Evolutionary conservation across 192 early-diverging fungal genomes (phyloP).

Genomic region (Coemansia sp.): DNA sequence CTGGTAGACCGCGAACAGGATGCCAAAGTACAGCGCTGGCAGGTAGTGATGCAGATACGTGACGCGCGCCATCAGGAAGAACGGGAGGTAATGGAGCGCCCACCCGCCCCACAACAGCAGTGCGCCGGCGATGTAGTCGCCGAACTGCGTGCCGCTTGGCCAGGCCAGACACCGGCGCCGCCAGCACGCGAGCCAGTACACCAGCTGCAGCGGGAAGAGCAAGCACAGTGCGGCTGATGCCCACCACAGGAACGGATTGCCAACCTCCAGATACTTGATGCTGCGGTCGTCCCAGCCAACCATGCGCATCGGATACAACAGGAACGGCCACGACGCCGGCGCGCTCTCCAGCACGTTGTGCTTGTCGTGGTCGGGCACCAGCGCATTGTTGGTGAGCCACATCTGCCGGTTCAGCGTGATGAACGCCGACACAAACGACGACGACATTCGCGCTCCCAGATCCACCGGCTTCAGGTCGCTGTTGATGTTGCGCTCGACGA

Average conservation of each 20-base stretch:
- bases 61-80: conserved; percentile 77
- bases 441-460: conserved; percentile 60
- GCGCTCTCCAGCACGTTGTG: conserved; percentile 64
- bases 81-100: conserved; percentile 74
- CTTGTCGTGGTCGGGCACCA: conserved; percentile 73
- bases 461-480: conserved; percentile 64
- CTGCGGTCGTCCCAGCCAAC: conserved; percentile 67
- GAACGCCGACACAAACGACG: conserved; percentile 59
- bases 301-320: conserved; percentile 66
- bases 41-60: conserved; percentile 78
- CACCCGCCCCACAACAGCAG: conserved; percentile 65
- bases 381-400: conserved; percentile 80
- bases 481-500: conserved; percentile 87
- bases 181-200: conserved; percentile 55
- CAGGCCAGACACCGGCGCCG: conserved; percentile 51
- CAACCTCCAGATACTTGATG: conserved; percentile 71
- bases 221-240: conserved; percentile 26
- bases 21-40: conserved; percentile 73
- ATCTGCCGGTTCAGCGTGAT: conserved; percentile 69
- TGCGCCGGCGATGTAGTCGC: conserved; percentile 59
- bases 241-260: conserved; percentile 69
- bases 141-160: conserved; percentile 39
- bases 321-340: conserved; percentile 68
- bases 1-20: conserved; percentile 60
- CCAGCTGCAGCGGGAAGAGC: conserved; percentile 31